Evolutionary conservation across 2,329 filamentous ascomycete species (phyloP).

Genomic region (Claviceps sorghi): DNA sequence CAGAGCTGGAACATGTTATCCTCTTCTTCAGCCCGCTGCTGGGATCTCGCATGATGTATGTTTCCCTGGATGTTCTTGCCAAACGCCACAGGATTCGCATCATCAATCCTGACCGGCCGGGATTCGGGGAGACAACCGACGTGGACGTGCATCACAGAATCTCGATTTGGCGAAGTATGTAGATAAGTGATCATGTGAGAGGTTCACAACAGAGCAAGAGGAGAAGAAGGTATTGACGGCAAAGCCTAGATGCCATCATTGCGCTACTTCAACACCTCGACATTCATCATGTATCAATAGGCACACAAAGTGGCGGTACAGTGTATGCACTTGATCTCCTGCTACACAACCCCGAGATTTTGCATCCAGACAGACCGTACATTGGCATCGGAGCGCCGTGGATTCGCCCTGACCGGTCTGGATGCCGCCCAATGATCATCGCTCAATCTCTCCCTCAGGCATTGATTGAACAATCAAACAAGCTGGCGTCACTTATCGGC

Average conservation of each 20-base stretch:
- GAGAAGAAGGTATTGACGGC: not conserved
- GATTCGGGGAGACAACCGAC: conserved; percentile 20
- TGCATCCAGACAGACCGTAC: conserved; percentile 12
- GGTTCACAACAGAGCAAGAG: not conserved
- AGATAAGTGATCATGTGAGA: not conserved
- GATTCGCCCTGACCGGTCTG: conserved; percentile 16
- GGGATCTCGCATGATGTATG: conserved; percentile 15
- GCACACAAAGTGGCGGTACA: conserved; percentile 17
- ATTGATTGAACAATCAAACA: conserved; percentile 10
- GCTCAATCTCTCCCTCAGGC: conserved; percentile 10
- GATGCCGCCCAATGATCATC: conserved; percentile 10
- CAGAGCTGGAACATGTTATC: conserved; percentile 14
- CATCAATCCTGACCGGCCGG: conserved; percentile 20
- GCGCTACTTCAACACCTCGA: conserved; percentile 19
- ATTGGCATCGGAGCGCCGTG: conserved; percentile 18
- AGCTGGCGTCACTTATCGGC: conserved; percentile 10
- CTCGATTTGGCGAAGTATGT: not conserved
- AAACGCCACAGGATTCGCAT: conserved; percentile 18
- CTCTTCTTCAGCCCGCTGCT: conserved; percentile 17
- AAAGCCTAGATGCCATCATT: conserved; percentile 12
- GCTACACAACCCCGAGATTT: conserved; percentile 15
- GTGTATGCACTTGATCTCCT: conserved; percentile 18
- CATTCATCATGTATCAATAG: conserved; percentile 16
- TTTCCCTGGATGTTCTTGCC: conserved; percentile 19
- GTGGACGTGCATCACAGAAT: conserved; percentile 9